These are phyloP conservation scores for Aechmea fasciata DNA, from an alignment of 176 grass and related monocot genomes.

Conservation along the genomic window DNA sequence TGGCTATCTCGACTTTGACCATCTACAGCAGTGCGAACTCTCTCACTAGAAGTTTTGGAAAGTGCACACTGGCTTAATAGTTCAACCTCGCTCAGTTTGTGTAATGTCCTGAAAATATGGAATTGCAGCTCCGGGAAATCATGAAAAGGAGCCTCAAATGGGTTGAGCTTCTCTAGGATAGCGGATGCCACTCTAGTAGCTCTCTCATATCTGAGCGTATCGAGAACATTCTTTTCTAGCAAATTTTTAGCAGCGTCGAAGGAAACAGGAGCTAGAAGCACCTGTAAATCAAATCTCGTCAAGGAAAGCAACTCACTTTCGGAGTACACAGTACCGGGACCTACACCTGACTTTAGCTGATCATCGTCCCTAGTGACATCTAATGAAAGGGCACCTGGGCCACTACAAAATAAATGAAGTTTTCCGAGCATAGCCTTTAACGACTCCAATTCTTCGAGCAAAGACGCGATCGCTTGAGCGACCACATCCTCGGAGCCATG, in stretches of 20 bases:
- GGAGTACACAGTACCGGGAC: conserved; percentile 27
- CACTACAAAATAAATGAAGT: conserved; percentile 28
- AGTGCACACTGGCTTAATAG: conserved; percentile 45
- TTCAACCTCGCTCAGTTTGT: conserved; percentile 57
- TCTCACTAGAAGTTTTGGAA: conserved; percentile 32
- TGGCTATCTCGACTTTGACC: conserved; percentile 19
- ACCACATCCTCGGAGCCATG: conserved; percentile 61
- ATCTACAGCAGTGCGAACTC: conserved; percentile 21
- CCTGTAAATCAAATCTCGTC: conserved; percentile 83
- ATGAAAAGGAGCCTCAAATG: conserved; percentile 54
- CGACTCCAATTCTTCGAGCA: conserved; percentile 66
- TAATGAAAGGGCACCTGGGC: conserved; percentile 32
- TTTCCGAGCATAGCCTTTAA: conserved; percentile 62
- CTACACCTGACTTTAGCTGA: conserved; percentile 15
- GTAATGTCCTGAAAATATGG: conserved; percentile 69
- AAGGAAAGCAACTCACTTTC: conserved; percentile 76
- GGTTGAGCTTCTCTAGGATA: conserved; percentile 59
- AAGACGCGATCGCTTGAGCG: conserved; percentile 49
- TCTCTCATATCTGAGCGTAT: conserved; percentile 35
- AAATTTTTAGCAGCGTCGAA: conserved; percentile 26
- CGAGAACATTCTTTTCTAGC: conserved; percentile 13
- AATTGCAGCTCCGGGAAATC: conserved; percentile 69
- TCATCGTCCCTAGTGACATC: conserved; percentile 16
- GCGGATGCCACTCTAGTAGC: conserved; percentile 52
- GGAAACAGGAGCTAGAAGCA: conserved; percentile 56